Evolutionary conservation across 2,329 filamentous ascomycete species (phyloP), one percentile per base, ranked within the genome.

Genomic region (Kalmusia sp.): DNA sequence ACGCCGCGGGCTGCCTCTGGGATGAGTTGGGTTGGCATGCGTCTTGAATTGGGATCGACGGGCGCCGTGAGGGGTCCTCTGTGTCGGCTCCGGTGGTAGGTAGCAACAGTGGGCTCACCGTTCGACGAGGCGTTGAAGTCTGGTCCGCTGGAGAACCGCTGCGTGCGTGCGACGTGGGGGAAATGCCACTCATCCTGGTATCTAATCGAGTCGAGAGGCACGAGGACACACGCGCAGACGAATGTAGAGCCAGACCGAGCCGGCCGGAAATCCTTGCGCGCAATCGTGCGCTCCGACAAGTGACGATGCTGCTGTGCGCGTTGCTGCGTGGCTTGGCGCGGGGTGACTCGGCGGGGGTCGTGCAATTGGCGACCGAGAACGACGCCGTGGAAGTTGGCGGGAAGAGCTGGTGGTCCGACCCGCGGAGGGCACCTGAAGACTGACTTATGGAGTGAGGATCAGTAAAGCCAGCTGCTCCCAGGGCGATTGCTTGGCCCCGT

Each of bases 31-130:
- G 57, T 69, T 70, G 33, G 66, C 52, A 41, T 74, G 70, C 25
- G 71, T 54, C 38, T 71, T 58, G 52, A 76, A 76, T 57, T 76
- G 73, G n/a, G 25, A 76, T 72, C 6, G 72, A 73, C 15, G 71
- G 66, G n/a, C 72, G 71, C 25, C 73, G 68, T 47, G 58, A 57
- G 43, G 67, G 58, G 22, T 70, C 71, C 19, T 70, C 49, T 38
- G 58, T n/a, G 30, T 54, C 39, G 58, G 54, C 43, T 41, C 56
- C 59, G 46, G 51, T 43, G 6, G 61, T 58, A n/a, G 64, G 62
- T 22, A 65, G 52, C 54, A 65, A 56, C 33, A 67, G 62, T 37
- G 65, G 68, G 61, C 59, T 70, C 54, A 62, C 63, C 24, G 56
- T 59, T 48, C 56, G 59, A 33, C 48, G 59, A 12, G 63, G 50